These are phyloP conservation scores for Patellifolia procumbens DNA, from an alignment of 179 eudicot species.

Conservation along the genomic window DNA sequence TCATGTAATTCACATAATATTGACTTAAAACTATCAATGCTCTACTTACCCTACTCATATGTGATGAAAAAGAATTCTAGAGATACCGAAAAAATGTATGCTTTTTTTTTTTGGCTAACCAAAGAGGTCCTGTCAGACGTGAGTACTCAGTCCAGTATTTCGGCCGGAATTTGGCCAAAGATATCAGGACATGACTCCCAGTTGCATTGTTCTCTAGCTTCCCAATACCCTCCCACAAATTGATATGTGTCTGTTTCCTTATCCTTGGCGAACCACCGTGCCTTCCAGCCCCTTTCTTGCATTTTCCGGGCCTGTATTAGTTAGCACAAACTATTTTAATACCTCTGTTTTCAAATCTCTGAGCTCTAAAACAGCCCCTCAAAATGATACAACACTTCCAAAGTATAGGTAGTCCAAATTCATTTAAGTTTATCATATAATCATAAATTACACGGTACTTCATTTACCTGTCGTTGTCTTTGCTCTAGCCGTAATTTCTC, in stretches of 20 bases:
- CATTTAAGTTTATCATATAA: not conserved
- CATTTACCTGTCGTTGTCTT: slow-evolving; percentile 75
- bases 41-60: slow-evolving; percentile 32
- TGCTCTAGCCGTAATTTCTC: slow-evolving; percentile 51
- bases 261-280: slow-evolving; percentile 87
- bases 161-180: slow-evolving; percentile 78
- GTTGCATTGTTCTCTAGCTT: slow-evolving; percentile 63
- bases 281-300: slow-evolving; percentile 96
- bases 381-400: not conserved
- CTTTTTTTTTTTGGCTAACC: slow-evolving; percentile 13
- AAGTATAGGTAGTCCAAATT: not conserved
- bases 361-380: not conserved
- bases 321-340: slow-evolving; percentile 15
- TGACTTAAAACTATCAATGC: slow-evolving; percentile 24
- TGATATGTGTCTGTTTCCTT: slow-evolving; percentile 55
- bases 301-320: slow-evolving; percentile 69
- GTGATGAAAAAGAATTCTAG: slow-evolving; percentile 32
- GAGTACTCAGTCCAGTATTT: slow-evolving; percentile 35
- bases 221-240: slow-evolving; percentile 91
- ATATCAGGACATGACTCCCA: slow-evolving; percentile 94
- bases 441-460: not conserved
- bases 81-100: slow-evolving; percentile 18
- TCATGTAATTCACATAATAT: slow-evolving; percentile 31
- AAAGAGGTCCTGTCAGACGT: slow-evolving; percentile 18
- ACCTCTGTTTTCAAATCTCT: not conserved